Percentiles rank a stretch among this genome's conserved stretches.
These are phyloP conservation scores for Candida pseudoglaebosa DNA, from an alignment of 805 yeast species.

Conservation along the genomic window DNA sequence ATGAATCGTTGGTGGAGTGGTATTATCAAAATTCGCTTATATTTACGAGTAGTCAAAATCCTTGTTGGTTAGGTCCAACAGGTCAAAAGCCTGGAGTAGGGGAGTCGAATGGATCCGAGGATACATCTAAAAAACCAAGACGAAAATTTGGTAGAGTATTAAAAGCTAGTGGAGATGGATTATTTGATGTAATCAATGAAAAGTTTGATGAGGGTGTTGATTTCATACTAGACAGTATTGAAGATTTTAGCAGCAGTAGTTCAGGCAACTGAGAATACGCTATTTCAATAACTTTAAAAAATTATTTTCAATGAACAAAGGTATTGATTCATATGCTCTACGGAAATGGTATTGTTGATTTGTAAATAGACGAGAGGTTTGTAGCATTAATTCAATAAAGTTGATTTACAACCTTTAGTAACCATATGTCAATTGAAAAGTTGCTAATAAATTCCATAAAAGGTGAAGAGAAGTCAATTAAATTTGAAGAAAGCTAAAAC, in stretches of 20 bases:
- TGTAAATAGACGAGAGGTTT: not conserved
- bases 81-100: constrained; percentile 10
- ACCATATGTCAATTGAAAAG: too few species aligned
- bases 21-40: constrained; percentile 80
- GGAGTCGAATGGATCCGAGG: constrained; percentile 19
- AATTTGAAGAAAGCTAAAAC: too few species aligned
- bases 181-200: constrained; percentile 74
- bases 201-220: constrained; percentile 83
- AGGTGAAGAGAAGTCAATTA: too few species aligned
- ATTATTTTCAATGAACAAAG: not conserved
- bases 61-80: constrained; percentile 66
- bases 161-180: constrained; percentile 65
- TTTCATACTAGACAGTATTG: constrained; percentile 74
- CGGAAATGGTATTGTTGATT: not conserved
- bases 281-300: not conserved
- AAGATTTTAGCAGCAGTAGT: constrained; percentile 33
- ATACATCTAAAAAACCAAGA: constrained; percentile 64
- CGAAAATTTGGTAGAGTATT: constrained; percentile 89
- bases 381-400: not conserved
- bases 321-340: not conserved
- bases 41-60: constrained; percentile 69
- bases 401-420: too few species aligned
- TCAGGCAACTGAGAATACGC: constrained; percentile 8
- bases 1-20: constrained; percentile 90
- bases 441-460: too few species aligned